Conservation (phyloP, 306 rosid species). For the Glycine tomentella region DNA sequence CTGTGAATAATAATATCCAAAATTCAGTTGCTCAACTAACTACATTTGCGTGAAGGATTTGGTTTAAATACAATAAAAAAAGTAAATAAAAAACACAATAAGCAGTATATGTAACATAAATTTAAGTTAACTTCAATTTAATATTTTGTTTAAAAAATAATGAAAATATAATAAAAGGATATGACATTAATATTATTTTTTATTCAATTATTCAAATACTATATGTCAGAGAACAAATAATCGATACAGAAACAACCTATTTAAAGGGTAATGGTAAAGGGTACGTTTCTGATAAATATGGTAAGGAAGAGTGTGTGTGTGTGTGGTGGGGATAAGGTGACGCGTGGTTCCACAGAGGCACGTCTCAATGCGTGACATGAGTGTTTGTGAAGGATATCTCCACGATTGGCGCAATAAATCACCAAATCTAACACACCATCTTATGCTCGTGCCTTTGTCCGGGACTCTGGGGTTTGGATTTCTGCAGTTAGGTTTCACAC, state of each 20-base stretch:
- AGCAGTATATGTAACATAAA: too few relatives aligned
- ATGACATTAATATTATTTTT: too few relatives aligned
- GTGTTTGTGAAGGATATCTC: constrained; percentile 12
- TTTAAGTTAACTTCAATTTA: too few relatives aligned
- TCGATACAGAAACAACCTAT: neutral
- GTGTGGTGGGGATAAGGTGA: neutral
- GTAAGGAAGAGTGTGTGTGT: too few relatives aligned
- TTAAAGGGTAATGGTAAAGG: neutral
- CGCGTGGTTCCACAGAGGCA: constrained; percentile 3
- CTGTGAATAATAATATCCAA: neutral
- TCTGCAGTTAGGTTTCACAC: neutral
- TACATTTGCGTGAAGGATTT: neutral
- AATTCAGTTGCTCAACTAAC: neutral
- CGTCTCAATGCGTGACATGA: neutral
- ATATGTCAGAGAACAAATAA: neutral
- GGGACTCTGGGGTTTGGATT: neutral
- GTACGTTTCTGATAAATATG: neutral
- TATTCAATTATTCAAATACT: too few relatives aligned
- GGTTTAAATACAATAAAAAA: neutral
- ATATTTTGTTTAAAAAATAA: too few relatives aligned
- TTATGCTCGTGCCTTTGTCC: constrained; percentile 26
- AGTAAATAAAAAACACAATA: too few relatives aligned
- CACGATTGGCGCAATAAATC: constrained; percentile 40
- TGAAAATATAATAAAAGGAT: too few relatives aligned
- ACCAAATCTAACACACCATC: constrained; percentile 29